phyloP scores from a whole-genome alignment of 345 rosid species.

The Pistacia integerrima region DNA sequence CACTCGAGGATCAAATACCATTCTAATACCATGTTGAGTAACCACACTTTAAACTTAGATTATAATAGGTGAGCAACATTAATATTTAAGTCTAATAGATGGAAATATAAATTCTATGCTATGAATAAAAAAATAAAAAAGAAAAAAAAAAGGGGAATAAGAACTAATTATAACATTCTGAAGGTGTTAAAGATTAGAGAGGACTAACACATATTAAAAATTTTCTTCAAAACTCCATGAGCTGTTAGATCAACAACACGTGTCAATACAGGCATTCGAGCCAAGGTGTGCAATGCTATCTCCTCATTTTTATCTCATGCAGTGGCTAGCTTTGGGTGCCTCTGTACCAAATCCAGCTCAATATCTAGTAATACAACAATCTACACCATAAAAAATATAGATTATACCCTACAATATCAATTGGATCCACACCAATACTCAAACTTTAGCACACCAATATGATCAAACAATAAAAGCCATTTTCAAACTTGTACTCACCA shows the following conservation, averaged over 20 bases:
- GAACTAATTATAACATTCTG: no score
- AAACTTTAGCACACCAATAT: no score
- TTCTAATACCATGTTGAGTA: no score
- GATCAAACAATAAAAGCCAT: not conserved
- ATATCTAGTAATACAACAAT: slow-evolving; percentile 1
- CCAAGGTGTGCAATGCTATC: slow-evolving; percentile 25
- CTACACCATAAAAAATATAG: not conserved
- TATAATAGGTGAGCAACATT: no score
- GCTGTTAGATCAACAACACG: no score
- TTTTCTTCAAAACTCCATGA: not conserved
- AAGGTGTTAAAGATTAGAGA: not conserved
- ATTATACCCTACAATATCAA: no score
- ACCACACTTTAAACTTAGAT: no score
- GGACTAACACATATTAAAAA: no score
- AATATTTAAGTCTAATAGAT: not conserved
- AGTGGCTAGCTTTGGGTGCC: not conserved
- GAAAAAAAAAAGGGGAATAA: no score
- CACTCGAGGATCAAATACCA: no score
- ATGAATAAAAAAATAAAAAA: no score
- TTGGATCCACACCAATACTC: no score
- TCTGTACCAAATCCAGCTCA: not conserved
- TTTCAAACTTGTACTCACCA: not conserved
- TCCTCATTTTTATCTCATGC: not conserved
- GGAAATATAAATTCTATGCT: not conserved
- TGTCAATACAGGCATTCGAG: not conserved